Evolutionary conservation across 2,329 filamentous ascomycete genomes (phyloP), one percentile per base, ranked within the genome.

Genomic region (Cyanodermella asteris): DNA sequence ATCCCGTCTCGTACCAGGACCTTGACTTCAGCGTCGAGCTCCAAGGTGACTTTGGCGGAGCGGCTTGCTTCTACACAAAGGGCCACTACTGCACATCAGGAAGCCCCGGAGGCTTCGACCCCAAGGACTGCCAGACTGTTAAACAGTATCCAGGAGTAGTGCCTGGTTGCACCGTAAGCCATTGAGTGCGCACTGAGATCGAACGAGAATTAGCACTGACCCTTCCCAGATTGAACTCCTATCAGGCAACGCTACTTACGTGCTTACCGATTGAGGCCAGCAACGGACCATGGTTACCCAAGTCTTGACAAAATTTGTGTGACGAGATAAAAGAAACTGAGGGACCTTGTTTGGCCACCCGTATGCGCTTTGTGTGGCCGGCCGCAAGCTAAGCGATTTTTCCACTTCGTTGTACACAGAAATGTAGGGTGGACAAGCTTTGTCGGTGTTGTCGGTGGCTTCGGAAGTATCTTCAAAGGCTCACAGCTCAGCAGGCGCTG

Each of bases 151-250:
- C n/a, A n/a, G n/a, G n/a, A n/a, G n/a, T n/a, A n/a, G n/a, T n/a
- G n/a, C n/a, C n/a, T n/a, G 78, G 80, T 31, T 91, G 80, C 66
- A 91, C 80, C 25, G 78, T 87, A 69, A 62, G 75, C 23, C n/a
- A 14, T 26, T 20, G 7, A 25, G 16, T 23, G 19, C 20, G n/a
- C 17, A 28, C 23, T 23, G 31, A 30, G 30, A 28, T 29, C 31
- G 28, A 27, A 28, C 20, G 22, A 21, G 9, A 26, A 16, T 25
- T n/a, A n/a, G 30, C 36, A 38, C 25, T 40, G 14, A 20, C 26
- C 18, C 15, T 24, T 28, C 20, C 18, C 25, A 63, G 59, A 55
- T 60, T 28, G 44, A 55, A 30, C 44, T 61, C 28, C 41, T 48
- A 31, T 54, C 52, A 15, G 59, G 59, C 31, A 51, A 49, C 16